phyloP scores from a whole-genome alignment of 2,329 filamentous ascomycete species.

The Microcyclospora tardicrescens region DNA sequence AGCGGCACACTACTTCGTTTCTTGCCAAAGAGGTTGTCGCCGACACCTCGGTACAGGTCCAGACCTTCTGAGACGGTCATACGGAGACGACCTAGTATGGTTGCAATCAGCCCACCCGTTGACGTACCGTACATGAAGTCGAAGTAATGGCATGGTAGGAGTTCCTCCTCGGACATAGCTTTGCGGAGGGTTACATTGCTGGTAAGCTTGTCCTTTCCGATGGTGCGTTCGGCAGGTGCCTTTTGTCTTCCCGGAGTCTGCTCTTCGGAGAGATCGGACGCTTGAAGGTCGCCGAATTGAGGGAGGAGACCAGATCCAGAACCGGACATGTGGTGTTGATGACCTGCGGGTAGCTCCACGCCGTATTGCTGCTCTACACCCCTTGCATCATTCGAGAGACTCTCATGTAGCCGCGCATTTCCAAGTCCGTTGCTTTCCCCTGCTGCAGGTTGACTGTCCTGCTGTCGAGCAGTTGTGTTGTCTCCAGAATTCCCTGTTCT shows the following conservation, averaged over 20 bases:
- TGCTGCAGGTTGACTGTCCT: slow-evolving; percentile 8
- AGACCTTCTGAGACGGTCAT: slow-evolving; percentile 38
- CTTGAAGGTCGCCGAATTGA: not conserved
- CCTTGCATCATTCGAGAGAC: too few species aligned
- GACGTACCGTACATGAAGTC: slow-evolving; percentile 42
- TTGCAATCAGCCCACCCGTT: slow-evolving; percentile 39
- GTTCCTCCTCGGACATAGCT: slow-evolving; percentile 28
- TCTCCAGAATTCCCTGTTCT: not conserved
- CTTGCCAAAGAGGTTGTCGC: slow-evolving; percentile 36
- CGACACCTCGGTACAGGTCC: slow-evolving; percentile 34
- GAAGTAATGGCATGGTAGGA: slow-evolving; percentile 40
- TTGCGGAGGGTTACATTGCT: slow-evolving; percentile 9
- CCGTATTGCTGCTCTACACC: not conserved
- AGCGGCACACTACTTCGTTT: slow-evolving; percentile 32
- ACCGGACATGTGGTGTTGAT: too few species aligned
- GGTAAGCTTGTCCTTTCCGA: slow-evolving; percentile 11
- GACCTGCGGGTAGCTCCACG: not conserved
- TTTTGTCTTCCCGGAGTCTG: not conserved
- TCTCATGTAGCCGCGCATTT: not conserved
- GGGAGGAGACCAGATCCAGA: too few species aligned
- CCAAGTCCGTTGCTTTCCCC: not conserved
- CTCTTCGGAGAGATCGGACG: not conserved
- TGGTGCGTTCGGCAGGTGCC: not conserved
- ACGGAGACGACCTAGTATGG: slow-evolving; percentile 36
- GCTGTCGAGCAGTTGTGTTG: slow-evolving; percentile 5